Evolutionary conservation across 2,329 filamentous ascomycete species (phyloP).

Genomic region (Talaromyces islandicus): DNA sequence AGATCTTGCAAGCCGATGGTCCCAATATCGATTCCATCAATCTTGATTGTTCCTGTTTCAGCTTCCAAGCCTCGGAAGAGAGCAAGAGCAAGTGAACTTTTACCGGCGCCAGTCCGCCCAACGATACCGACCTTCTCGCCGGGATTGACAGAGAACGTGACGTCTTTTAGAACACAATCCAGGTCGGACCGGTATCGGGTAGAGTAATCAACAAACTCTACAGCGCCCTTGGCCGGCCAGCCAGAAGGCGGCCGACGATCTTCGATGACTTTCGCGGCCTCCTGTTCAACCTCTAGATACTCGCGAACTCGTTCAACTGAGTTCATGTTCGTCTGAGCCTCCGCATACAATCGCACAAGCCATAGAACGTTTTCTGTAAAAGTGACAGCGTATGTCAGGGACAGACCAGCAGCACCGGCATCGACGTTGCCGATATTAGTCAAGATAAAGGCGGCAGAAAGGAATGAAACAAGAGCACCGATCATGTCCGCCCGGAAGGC

Average conservation of each 20-base stretch:
- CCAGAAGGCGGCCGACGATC: slow-evolving; percentile 69
- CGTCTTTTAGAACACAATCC: slow-evolving; percentile 74
- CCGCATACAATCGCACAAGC: slow-evolving; percentile 88
- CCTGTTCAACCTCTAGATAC: slow-evolving; percentile 93
- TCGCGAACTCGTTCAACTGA: slow-evolving; percentile 96
- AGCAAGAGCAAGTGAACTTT: slow-evolving; percentile 88
- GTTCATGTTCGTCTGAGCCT: slow-evolving; percentile 99
- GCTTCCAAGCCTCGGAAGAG: slow-evolving; percentile 92
- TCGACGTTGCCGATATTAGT: slow-evolving; percentile 76
- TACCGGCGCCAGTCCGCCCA: slow-evolving; percentile 89
- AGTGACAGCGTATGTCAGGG: slow-evolving; percentile 89
- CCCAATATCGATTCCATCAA: slow-evolving; percentile 87
- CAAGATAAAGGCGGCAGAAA: slow-evolving; percentile 86
- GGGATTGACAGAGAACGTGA: slow-evolving; percentile 80
- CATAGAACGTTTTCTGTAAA: slow-evolving; percentile 97
- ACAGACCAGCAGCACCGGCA: slow-evolving; percentile 85
- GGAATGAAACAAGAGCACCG: slow-evolving; percentile 88
- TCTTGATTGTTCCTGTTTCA: slow-evolving; percentile 78
- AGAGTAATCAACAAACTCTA: slow-evolving; percentile 84
- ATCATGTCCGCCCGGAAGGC: slow-evolving; percentile 85
- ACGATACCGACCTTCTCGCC: slow-evolving; percentile 95
- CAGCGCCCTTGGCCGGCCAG: slow-evolving; percentile 80
- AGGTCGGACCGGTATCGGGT: slow-evolving; percentile 85
- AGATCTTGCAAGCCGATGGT: slow-evolving; percentile 88
- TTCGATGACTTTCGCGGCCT: slow-evolving; percentile 71